phyloP scores from a whole-genome alignment of 345 rosid genomes.

The Litchi chinensis region DNA sequence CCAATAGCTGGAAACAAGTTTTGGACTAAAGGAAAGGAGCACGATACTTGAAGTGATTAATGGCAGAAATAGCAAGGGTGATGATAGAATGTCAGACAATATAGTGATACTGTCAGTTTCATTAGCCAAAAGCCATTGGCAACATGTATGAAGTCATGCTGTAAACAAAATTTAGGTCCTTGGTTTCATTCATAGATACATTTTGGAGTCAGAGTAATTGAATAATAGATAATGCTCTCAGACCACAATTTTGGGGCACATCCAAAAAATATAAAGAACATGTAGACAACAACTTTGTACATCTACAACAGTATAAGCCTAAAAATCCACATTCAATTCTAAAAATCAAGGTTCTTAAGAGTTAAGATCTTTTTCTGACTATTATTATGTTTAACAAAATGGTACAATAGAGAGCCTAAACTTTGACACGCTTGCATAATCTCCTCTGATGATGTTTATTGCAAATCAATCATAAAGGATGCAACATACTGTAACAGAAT shows the following conservation, averaged over 20 bases:
- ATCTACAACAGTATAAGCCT: not conserved
- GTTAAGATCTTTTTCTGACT: not conserved
- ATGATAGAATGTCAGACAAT: conserved; percentile 3
- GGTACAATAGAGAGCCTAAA: not conserved
- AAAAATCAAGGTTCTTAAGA: not conserved
- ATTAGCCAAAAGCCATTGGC: not conserved
- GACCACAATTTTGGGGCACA: not conserved
- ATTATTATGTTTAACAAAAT: not conserved
- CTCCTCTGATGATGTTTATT: conserved; percentile 1
- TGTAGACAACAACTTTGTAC: not conserved
- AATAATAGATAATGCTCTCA: not conserved
- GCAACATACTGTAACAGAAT: conserved; percentile 18
- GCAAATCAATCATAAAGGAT: conserved; percentile 11
- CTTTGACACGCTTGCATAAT: not conserved
- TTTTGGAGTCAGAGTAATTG: not conserved
- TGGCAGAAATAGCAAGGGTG: not conserved
- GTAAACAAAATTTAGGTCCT: not conserved
- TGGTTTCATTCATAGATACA: not conserved
- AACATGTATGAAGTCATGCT: not conserved
- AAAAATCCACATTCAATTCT: not conserved
- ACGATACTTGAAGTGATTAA: not conserved
- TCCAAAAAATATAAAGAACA: conserved; percentile 15
- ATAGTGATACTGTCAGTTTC: not conserved
- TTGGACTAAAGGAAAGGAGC: not conserved
- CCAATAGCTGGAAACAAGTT: not conserved